These are phyloP conservation scores for Bothriochloa decipiens DNA, from an alignment of 176 grass and related monocot genomes.

Conservation along the genomic window DNA sequence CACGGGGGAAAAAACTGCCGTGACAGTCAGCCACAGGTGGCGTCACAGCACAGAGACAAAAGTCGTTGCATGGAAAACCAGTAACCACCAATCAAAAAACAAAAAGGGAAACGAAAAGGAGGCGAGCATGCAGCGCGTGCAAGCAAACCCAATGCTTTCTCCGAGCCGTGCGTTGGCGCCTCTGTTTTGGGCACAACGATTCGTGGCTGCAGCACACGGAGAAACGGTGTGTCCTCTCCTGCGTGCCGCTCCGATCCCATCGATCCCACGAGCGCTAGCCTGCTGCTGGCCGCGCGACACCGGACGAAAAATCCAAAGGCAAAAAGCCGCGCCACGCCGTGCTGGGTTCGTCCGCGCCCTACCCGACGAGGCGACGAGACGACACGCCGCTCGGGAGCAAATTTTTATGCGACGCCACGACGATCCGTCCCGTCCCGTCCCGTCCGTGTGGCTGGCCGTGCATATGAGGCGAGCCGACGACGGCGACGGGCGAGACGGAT, in stretches of 20 bases:
- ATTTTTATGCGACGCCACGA: slow-evolving; percentile 2
- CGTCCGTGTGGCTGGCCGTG: too few species aligned
- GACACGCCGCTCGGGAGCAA: slow-evolving; percentile 2
- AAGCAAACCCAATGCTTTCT: not conserved
- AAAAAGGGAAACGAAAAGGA: too few species aligned
- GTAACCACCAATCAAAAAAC: too few species aligned
- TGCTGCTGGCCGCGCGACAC: not conserved
- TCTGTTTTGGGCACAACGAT: slow-evolving; percentile 20
- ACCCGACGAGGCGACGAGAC: not conserved
- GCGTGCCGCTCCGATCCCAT: too few species aligned
- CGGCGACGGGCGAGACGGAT: slow-evolving; percentile 3
- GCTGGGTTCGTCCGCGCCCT: not conserved
- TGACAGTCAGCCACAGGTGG: not conserved
- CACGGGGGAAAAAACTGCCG: too few species aligned
- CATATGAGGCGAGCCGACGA: slow-evolving; percentile 41
- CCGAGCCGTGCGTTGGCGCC: not conserved
- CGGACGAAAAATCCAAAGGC: not conserved
- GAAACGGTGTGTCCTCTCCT: not conserved
- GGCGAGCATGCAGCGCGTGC: not conserved
- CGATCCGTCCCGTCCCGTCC: not conserved
- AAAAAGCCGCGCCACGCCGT: not conserved
- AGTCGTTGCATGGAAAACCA: not conserved
- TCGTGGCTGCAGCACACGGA: slow-evolving; percentile 2
- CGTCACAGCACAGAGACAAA: not conserved
- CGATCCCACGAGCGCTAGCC: not conserved